Evolutionary conservation across 176 grass and related monocot species (phyloP), one percentile per base, ranked within the genome.

Genomic region (Phragmites australis): DNA sequence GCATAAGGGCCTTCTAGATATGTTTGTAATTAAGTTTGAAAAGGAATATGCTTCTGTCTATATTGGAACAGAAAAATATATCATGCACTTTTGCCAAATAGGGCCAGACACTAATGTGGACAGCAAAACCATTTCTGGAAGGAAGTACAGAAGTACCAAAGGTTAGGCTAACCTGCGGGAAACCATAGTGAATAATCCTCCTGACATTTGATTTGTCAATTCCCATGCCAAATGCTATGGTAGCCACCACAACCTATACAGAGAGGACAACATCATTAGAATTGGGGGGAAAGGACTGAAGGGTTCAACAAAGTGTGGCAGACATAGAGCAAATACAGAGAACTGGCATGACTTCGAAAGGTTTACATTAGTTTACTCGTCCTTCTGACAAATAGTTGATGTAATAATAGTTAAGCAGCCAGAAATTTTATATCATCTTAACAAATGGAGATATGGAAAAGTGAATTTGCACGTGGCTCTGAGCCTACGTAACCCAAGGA

Each of bases 211-310:
- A 91, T 80, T 94, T 93, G 81, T 94, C 92, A 84, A 94, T 98
- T 49, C 95, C 95, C 95, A 98, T 98, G 40, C 95, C 92, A 89
- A 98, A 98, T 85, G 95, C 90, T 93, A 94, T 92, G 56, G 95
- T 97, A 75, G 95, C 92, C 64, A 97, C 95, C 78, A 98, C 95
- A 75, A 98, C 92, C 95, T 98, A 76, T 54, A 85, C 47, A 81
- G 6, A 80, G 41, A 83, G 48, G 37, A 69, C 65, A 87, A 49
- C 53, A 23, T 52, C 59, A 68, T 56, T 40, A 58, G 1, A 83
- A 37, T 66, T 15, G n/a, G 48, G 23, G 14, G 49, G 60, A 61
- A 46, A 86, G 10, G 61, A 61, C n/a, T 53, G 52, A 45, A 44
- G 13, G 5, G 49, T 80, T 68, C 6, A 68, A 34, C 25, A 77